Percentiles rank a stretch among this genome's conserved stretches.
These are phyloP conservation scores for Mortierella sp. DNA, from an alignment of 371 early-diverging fungal genomes.

Conservation along the genomic window DNA sequence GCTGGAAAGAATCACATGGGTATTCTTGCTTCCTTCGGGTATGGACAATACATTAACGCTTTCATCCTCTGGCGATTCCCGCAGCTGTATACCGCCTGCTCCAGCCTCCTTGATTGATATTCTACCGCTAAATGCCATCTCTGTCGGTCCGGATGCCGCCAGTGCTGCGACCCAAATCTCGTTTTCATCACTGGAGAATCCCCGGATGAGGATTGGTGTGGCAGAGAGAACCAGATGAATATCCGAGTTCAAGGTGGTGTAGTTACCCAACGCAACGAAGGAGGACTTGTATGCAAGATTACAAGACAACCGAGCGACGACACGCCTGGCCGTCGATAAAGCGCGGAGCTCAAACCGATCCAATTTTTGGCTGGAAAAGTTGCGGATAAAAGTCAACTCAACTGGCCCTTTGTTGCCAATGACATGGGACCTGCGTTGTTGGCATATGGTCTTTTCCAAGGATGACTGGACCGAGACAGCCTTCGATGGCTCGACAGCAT, in stretches of 20 bases:
- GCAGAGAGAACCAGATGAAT: constrained; percentile 72
- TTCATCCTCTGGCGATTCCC: constrained; percentile 65
- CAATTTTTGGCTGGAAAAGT: constrained; percentile 68
- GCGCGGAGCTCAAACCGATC: constrained; percentile 62
- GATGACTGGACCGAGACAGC: constrained; percentile 58
- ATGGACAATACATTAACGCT: constrained; percentile 22
- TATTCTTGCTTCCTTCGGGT: constrained; percentile 30
- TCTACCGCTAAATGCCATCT: constrained; percentile 64
- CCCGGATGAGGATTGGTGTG: constrained; percentile 73
- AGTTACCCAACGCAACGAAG: constrained; percentile 78
- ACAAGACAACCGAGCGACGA: constrained; percentile 60
- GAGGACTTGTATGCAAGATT: constrained; percentile 73
- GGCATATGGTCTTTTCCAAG: constrained; percentile 62
- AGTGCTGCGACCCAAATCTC: constrained; percentile 81
- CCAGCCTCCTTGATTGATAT: constrained; percentile 56
- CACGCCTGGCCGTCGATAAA: constrained; percentile 6
- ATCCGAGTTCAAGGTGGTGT: constrained; percentile 63
- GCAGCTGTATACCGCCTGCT: constrained; percentile 60
- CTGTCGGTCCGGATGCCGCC: constrained; percentile 66
- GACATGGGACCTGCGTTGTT: constrained; percentile 58
- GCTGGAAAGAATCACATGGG: constrained; percentile 26
- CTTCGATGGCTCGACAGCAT: constrained; percentile 46
- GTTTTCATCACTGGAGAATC: constrained; percentile 17
- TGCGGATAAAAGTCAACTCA: constrained; percentile 77
- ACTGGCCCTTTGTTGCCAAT: constrained; percentile 48